These are phyloP conservation scores for Amaranthus hypochondriacus DNA, from an alignment of 148 eudicot species.

Conservation along the genomic window DNA sequence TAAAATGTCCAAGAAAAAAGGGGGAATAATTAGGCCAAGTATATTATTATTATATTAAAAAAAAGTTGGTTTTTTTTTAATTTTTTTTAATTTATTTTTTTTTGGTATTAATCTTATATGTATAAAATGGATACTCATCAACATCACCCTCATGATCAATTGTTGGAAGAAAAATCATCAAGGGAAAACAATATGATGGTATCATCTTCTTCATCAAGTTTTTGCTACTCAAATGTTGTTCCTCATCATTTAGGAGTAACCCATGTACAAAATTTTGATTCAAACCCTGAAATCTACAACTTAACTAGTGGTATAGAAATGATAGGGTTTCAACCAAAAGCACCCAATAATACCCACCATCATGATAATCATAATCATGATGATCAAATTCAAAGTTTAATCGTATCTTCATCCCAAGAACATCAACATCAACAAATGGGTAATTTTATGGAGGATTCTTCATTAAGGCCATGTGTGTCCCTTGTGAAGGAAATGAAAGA, in stretches of 20 bases:
- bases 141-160: slow-evolving; percentile 15
- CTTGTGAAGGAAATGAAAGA: slow-evolving; percentile 83
- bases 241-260: slow-evolving; percentile 19
- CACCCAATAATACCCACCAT: not conserved
- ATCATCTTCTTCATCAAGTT: slow-evolving; percentile 34
- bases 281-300: slow-evolving; percentile 53
- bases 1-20: not conserved
- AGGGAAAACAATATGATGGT: slow-evolving; percentile 26
- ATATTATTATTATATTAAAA: not conserved
- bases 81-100: no score
- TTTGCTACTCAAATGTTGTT: slow-evolving; percentile 31
- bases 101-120: not conserved
- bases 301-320: slow-evolving; percentile 51
- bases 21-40: slow-evolving; percentile 2
- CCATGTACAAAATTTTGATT: slow-evolving; percentile 34
- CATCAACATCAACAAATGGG: not conserved
- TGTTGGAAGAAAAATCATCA: slow-evolving; percentile 25
- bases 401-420: not conserved
- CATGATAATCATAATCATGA: slow-evolving; percentile 10
- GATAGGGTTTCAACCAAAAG: slow-evolving; percentile 50
- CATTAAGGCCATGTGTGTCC: slow-evolving; percentile 51
- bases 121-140: slow-evolving; percentile 24
- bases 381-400: not conserved
- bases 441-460: slow-evolving; percentile 36
- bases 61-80: slow-evolving; percentile 1